These are phyloP conservation scores for Phytophthora crassamura DNA, from an alignment of 352 stramenopile genomes.

Conservation along the genomic window DNA sequence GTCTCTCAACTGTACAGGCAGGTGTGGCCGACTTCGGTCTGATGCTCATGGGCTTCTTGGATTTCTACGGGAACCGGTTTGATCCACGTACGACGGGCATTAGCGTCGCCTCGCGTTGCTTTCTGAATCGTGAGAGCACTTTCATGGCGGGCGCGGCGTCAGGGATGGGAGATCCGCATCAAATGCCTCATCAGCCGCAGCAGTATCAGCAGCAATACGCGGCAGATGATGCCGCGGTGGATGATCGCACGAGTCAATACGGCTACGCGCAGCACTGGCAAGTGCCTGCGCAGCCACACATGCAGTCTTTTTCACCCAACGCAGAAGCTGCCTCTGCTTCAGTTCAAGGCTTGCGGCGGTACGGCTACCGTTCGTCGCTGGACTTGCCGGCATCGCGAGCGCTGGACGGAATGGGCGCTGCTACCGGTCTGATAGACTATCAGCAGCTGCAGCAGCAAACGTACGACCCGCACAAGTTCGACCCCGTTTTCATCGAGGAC, in stretches of 20 bases:
- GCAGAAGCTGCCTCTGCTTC: slow-evolving; percentile 63
- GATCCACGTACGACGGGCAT: slow-evolving; percentile 92
- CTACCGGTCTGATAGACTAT: slow-evolving; percentile 50
- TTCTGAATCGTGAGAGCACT: slow-evolving; percentile 80
- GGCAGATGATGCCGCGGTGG: slow-evolving; percentile 53
- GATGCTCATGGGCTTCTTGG: slow-evolving; percentile 96
- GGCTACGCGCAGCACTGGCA: slow-evolving; percentile 69
- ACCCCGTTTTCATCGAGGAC: slow-evolving; percentile 96
- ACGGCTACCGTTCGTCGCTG: slow-evolving; percentile 74
- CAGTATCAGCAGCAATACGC: slow-evolving; percentile 58
- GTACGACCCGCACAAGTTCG: slow-evolving; percentile 92
- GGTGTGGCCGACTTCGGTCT: slow-evolving; percentile 91
- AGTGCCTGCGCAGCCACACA: slow-evolving; percentile 46
- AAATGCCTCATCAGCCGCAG: slow-evolving; percentile 54
- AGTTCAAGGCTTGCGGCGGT: slow-evolving; percentile 65
- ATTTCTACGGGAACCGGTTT: slow-evolving; percentile 97
- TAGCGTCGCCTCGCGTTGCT: slow-evolving; percentile 83
- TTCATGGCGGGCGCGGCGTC: slow-evolving; percentile 34
- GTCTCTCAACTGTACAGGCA: slow-evolving; percentile 64
- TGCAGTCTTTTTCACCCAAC: slow-evolving; percentile 55
- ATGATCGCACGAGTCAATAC: slow-evolving; percentile 58
- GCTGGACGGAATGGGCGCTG: slow-evolving; percentile 35
- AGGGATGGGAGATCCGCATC: slow-evolving; percentile 38
- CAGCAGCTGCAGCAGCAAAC: slow-evolving; percentile 53
- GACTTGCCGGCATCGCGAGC: slow-evolving; percentile 55